Evolutionary conservation across 257 asterid species (phyloP).

Genomic region (Anisodus acutangulus): DNA sequence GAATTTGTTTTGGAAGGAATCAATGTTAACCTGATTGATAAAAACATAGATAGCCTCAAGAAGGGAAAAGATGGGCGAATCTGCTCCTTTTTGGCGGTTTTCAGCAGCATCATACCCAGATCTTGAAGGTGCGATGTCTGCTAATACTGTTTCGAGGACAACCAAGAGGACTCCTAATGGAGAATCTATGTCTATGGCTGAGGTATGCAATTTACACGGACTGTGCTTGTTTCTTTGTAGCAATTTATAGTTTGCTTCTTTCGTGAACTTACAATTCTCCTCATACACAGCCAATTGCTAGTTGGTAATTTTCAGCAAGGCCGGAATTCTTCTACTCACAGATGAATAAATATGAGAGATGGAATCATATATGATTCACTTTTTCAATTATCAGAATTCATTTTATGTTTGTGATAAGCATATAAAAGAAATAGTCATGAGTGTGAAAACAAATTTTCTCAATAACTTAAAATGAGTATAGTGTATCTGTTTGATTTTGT

Average conservation of each 20-base stretch:
- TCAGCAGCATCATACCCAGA: conserved; percentile 99
- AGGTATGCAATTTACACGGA: conserved; percentile 51
- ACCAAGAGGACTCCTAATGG: conserved; percentile 40
- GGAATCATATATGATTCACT: not conserved
- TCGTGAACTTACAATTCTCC: not conserved
- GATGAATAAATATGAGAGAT: not conserved
- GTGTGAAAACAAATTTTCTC: not conserved
- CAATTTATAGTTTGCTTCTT: conserved; percentile 5
- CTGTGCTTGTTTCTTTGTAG: not conserved
- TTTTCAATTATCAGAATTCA: conserved; percentile 6
- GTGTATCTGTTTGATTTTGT: not conserved
- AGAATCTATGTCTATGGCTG: conserved; percentile 59
- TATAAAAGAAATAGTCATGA: not conserved
- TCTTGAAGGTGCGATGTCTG: conserved; percentile 67
- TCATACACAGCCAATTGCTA: conserved; percentile 13
- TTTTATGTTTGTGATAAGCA: not conserved
- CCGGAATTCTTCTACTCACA: not conserved
- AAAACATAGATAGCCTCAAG: conserved; percentile 82
- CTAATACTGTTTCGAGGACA: conserved; percentile 49
- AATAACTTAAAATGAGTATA: not conserved
- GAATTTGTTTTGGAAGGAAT: conserved; percentile 11
- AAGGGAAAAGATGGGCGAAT: conserved; percentile 96
- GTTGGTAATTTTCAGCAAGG: not conserved
- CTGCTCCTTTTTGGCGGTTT: conserved; percentile 98
- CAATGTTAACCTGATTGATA: conserved; percentile 25